Base-by-base conservation (phyloP, 768 basidiomycete genomes). In the Phylloporus rhodoxanthus region DNA sequence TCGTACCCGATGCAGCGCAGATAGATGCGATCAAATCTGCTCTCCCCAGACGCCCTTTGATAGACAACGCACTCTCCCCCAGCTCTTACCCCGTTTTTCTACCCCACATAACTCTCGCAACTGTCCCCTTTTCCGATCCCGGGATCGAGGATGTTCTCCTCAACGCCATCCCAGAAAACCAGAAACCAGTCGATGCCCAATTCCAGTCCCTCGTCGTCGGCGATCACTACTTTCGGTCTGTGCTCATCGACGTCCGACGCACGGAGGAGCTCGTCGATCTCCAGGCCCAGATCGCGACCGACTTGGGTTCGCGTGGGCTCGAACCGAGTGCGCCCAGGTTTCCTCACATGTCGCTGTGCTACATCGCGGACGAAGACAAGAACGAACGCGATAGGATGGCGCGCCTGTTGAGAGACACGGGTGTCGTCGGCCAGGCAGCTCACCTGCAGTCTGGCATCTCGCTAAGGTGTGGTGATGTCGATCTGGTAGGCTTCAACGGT, bases 341-440 rank as follows among this genome's bases (percentile, higher is more conserved):
- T 53, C 84, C 87, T 7, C 88, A 91, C 63, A 53, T 88, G 54
- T 90, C 88, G 30, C 57, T 91, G 51, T 82, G 78, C 58, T 91
- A 91, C 60, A 81, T 89, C 51, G 72, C 71, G 23, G 80, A 89
- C 50, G 72, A 74, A n/a, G 86, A 89, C 53, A 74, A 75, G 4
- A 59, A 10, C 17, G 77, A 84, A 64, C 77, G 86, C 38, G 67
- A 70, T 19, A 71, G 60, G 53, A 77, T 76, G 36, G 71, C 74
- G 33, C 65, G 72, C 23, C 68, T 70, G 52, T 66, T 85, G 57
- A 56, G 65, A 52, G 59, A 66, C 11, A 52, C 62, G 1, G 67
- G 73, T 10, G 63, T 63, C 36, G 66, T 79, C 30, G 5, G 48
- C 50, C 37, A 52, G 64, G 67, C 32, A 68, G 68, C 57, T 38